These are phyloP conservation scores for Aureobasidium subglaciale DNA, from an alignment of 2,329 filamentous ascomycete genomes.

Conservation along the genomic window DNA sequence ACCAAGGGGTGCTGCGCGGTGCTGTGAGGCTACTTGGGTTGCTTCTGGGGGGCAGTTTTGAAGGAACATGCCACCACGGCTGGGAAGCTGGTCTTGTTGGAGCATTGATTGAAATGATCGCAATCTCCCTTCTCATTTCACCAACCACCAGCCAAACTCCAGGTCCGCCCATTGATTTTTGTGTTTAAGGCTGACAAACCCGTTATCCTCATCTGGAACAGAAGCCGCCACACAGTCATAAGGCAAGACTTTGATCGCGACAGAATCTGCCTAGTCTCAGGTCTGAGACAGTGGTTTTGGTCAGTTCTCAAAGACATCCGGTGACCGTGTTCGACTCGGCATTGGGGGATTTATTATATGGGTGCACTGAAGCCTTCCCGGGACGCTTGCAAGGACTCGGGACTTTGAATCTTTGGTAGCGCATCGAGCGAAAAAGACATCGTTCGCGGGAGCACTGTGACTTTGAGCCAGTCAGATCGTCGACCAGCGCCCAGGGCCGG, in stretches of 20 bases:
- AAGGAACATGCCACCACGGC: constrained; percentile 11
- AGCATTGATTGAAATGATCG: constrained; percentile 11
- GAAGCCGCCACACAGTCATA: constrained; percentile 15
- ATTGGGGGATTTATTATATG: constrained; percentile 14
- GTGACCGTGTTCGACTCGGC: constrained; percentile 13
- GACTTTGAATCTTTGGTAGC: constrained; percentile 15
- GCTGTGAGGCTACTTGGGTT: not conserved
- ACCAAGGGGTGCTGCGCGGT: not conserved
- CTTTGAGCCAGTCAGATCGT: constrained; percentile 14
- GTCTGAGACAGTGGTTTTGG: constrained; percentile 16
- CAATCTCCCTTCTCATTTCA: constrained; percentile 16
- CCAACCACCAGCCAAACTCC: constrained; percentile 15
- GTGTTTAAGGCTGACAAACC: constrained; percentile 16
- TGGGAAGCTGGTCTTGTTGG: constrained; percentile 6
- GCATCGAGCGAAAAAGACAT: constrained; percentile 15
- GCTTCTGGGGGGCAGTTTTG: not conserved
- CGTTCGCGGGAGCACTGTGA: constrained; percentile 12
- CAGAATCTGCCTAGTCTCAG: constrained; percentile 13
- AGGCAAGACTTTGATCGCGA: constrained; percentile 13
- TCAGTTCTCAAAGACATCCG: constrained; percentile 10
- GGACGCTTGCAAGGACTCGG: constrained; percentile 15
- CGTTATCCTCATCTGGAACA: constrained; percentile 16
- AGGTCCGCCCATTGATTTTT: constrained; percentile 13
- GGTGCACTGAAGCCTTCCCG: constrained; percentile 14
- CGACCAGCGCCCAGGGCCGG: constrained; percentile 11